Conservation (phyloP, 2,329 filamentous ascomycete genomes). For the Nemania serpens region DNA sequence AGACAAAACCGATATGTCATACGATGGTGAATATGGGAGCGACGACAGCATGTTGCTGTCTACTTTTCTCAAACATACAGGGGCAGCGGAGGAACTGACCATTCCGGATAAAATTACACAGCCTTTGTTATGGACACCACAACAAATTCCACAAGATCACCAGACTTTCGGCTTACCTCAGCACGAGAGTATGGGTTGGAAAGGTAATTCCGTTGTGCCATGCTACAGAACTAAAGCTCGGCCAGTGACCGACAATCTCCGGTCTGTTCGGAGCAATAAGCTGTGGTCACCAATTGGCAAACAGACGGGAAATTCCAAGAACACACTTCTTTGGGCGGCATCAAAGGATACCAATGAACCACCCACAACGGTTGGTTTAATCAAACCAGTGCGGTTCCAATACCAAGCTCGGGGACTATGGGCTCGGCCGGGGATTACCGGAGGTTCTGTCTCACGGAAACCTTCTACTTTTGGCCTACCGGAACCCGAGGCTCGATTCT, state of each 20-base stretch:
- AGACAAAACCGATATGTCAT: slow-evolving; percentile 42
- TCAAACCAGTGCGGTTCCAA: not conserved
- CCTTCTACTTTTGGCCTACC: slow-evolving; percentile 9
- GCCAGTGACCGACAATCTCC: slow-evolving; percentile 37
- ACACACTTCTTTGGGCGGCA: slow-evolving; percentile 11
- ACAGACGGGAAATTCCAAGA: not conserved
- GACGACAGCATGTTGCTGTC: slow-evolving; percentile 29
- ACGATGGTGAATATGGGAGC: slow-evolving; percentile 35
- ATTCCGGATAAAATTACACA: not conserved
- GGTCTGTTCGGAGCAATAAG: slow-evolving; percentile 43
- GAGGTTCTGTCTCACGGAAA: not conserved
- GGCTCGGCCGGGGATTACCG: not conserved
- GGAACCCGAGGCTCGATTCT: slow-evolving; percentile 5
- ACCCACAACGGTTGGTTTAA: not conserved
- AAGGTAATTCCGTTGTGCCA: slow-evolving; percentile 10
- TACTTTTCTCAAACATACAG: slow-evolving; percentile 37
- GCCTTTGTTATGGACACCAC: slow-evolving; percentile 30
- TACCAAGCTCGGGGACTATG: slow-evolving; percentile 5
- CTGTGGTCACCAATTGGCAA: slow-evolving; percentile 41
- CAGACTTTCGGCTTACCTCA: slow-evolving; percentile 40
- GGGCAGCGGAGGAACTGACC: slow-evolving; percentile 30
- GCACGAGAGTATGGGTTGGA: slow-evolving; percentile 46
- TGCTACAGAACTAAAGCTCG: slow-evolving; percentile 37
- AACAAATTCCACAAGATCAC: slow-evolving; percentile 16
- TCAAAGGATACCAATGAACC: not conserved